phyloP scores from a whole-genome alignment of 148 eudicot genomes.

The Vaccinium myrtillus region DNA sequence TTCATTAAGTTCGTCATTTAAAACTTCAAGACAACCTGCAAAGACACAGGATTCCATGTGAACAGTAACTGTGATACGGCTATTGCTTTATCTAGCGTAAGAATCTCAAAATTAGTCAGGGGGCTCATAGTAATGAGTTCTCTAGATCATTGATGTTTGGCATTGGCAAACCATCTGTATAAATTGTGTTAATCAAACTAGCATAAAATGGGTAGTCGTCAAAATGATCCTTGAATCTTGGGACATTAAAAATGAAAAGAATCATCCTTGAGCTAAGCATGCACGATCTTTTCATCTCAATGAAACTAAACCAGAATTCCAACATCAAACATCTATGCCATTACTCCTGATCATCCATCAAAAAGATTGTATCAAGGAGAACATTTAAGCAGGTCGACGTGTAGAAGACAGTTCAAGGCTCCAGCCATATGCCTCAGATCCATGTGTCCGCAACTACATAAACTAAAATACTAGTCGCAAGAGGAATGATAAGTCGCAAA shows the following conservation, averaged over 20 bases:
- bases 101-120: neutral
- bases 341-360: neutral
- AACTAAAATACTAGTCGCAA: neutral
- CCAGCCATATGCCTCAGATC: no score
- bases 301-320: conserved; percentile 3
- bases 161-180: neutral
- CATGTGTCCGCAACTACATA: neutral
- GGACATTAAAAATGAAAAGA: neutral
- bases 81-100: neutral
- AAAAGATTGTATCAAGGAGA: neutral
- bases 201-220: neutral
- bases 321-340: neutral
- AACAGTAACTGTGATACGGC: neutral
- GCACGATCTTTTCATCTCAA: neutral
- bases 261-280: neutral
- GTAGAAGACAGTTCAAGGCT: neutral
- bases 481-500: neutral
- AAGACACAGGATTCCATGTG: neutral
- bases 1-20: neutral
- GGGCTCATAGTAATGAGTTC: neutral
- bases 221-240: neutral
- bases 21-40: neutral
- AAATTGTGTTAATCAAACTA: neutral
- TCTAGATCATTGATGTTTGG: no score
- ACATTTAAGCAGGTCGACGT: neutral